A percentile compares a stretch with the other conserved stretches of the same genome.
Evolutionary conservation across 2,329 filamentous ascomycete species (phyloP).

Genomic region (Ceratocystis smalleyi): DNA sequence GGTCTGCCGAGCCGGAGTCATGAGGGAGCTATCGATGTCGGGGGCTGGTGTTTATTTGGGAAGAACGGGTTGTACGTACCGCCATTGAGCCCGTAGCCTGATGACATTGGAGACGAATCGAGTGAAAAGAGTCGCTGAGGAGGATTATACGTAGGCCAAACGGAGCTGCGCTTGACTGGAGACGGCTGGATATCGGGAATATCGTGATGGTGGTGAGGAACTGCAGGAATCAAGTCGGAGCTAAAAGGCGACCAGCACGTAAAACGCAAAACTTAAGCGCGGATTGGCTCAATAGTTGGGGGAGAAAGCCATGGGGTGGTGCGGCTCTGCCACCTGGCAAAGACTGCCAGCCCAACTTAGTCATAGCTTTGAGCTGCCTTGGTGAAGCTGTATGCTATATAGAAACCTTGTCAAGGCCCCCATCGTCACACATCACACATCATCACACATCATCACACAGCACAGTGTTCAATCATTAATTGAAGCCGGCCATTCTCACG

Average conservation of each 20-base stretch:
- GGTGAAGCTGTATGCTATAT: not conserved
- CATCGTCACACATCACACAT: not conserved
- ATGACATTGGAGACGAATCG: constrained; percentile 44
- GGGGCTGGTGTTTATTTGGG: not conserved
- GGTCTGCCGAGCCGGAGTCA: not conserved
- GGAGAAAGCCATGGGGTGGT: not conserved
- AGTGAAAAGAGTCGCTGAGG: not conserved
- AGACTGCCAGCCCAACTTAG: not conserved
- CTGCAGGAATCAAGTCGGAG: not conserved
- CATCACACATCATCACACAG: not conserved
- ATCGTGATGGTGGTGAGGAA: not conserved
- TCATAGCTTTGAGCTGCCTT: not conserved
- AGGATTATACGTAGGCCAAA: not conserved
- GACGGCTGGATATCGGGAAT: not conserved
- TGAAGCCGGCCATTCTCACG: not conserved
- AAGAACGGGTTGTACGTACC: constrained; percentile 33
- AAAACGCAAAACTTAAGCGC: not conserved
- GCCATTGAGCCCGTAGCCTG: constrained; percentile 67
- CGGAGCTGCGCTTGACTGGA: not conserved
- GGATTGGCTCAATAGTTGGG: not conserved
- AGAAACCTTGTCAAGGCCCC: not conserved
- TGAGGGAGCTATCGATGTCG: not conserved
- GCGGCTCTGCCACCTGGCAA: not conserved
- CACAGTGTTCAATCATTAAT: not conserved
- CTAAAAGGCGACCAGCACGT: not conserved